Evolutionary conservation across 1,284 basidiomycete species (phyloP), one percentile per base, ranked within the genome.

Genomic region (Golubevia pallescens): DNA sequence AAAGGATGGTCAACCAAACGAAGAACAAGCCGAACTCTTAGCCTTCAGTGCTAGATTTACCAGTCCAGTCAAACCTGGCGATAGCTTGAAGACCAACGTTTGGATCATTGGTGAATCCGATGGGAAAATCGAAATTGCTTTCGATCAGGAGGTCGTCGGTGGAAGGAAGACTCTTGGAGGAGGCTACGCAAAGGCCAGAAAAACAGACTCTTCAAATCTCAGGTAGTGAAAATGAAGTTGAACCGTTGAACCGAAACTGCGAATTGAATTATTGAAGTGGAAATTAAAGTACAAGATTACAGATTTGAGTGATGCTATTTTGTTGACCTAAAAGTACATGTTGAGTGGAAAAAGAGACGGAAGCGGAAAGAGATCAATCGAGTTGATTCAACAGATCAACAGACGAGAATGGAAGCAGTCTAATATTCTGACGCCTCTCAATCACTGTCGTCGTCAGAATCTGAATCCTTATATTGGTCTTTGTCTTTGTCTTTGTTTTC

Each of bases 41-140:
- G 88, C 90, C 77, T 91, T 92, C 75, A 90, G 90, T 5, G 90
- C 89, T 48, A 88, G 91, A 42, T 94, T 94, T 87, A 93, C 92
- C 0, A 88, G 91, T 1, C 92, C 93, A 38, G 92, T 93, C 8
- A 90, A 89, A 81, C 92, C 92, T 13, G 93, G 92, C 0, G 92
- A 81, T 78, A 65, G 14, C 67, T 61, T 81, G 10, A 70, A 72
- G 38, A 81, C 79, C 34, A 64, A 65, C 52, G 76, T 81, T 21
- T 81, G 79, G 79, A 58, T 73, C 28, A 55, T 71, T 8, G 77
- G 70, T 14, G 68, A 75, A 16, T 66, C 68, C 52, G 62, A 70
- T 16, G 71, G 70, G 2, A 66, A 66, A 53, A 62, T 65, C 24
- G 70, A 76, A 57, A 66, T 78, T 23, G 77, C 77, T 1, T 80